These are phyloP conservation scores for Haberlea rhodopensis DNA, from an alignment of 257 asterid genomes.

Conservation along the genomic window DNA sequence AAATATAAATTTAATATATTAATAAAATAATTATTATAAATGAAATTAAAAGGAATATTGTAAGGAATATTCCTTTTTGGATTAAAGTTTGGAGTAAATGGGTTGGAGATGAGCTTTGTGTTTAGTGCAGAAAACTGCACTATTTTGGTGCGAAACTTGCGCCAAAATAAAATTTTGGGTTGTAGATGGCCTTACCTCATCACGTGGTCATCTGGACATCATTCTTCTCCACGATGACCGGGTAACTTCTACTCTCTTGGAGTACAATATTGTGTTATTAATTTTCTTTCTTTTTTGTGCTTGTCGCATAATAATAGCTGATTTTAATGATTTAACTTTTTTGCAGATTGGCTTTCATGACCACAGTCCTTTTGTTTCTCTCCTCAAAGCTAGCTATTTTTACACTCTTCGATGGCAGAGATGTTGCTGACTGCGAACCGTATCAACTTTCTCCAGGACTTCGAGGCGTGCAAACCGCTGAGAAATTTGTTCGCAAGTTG, in stretches of 20 bases:
- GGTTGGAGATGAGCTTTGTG: no score
- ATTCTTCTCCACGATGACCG: neutral
- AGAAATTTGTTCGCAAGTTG: neutral
- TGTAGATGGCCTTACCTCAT: no score
- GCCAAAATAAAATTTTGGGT: no score
- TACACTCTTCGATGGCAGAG: slow-evolving; percentile 12
- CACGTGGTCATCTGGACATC: slow-evolving; percentile 10
- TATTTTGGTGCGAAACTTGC: no score
- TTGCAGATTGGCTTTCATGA: neutral
- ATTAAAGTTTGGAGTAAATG: no score
- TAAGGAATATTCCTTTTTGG: no score
- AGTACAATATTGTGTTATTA: neutral
- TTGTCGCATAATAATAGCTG: no score
- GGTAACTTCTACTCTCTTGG: neutral
- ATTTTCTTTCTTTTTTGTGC: neutral
- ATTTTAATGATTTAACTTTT: neutral
- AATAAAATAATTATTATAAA: no score
- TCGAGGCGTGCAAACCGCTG: neutral
- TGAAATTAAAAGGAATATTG: no score
- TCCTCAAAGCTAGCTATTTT: neutral
- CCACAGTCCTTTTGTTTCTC: neutral
- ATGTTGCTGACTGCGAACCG: neutral
- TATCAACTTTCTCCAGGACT: slow-evolving; percentile 11
- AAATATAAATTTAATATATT: no score
- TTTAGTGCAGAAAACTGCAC: no score